phyloP scores from a whole-genome alignment of 1,139 yeast species.

The Sugiyamaella xylanicola region DNA sequence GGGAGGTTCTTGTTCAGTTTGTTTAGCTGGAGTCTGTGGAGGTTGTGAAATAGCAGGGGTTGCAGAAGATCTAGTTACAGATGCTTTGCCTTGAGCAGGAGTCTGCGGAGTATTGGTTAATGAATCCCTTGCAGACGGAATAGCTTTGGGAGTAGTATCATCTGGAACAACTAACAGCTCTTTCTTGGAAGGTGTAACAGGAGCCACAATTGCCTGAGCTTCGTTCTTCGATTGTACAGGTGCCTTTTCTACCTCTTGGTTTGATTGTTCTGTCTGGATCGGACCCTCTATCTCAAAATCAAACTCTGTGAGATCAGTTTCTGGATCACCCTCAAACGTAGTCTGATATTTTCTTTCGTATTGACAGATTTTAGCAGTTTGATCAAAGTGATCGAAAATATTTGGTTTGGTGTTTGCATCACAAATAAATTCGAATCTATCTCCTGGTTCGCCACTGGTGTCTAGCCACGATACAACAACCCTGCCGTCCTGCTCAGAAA shows the following conservation, averaged over 20 bases:
- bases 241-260: background rate
- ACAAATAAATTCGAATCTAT: constrained; percentile 76
- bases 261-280: background rate
- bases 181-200: no score
- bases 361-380: constrained; percentile 64
- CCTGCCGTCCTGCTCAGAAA: constrained; percentile 48
- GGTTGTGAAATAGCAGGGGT: constrained; percentile 7
- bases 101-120: constrained; percentile 19
- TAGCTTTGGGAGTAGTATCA: background rate
- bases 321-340: constrained; percentile 52
- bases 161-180: no score
- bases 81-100: constrained; percentile 17
- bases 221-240: no score
- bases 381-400: constrained; percentile 67
- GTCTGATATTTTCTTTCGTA: constrained; percentile 73
- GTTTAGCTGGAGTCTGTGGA: constrained; percentile 24
- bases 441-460: constrained; percentile 83
- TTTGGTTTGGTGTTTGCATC: constrained; percentile 59
- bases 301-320: constrained; percentile 59
- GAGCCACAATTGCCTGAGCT: no score
- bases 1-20: constrained; percentile 13
- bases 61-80: background rate
- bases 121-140: background rate
- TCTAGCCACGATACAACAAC: constrained; percentile 78
- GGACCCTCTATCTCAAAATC: constrained; percentile 35